Conservation (phyloP, 352 stramenopile genomes). For the Pythium pyrilobum region DNA sequence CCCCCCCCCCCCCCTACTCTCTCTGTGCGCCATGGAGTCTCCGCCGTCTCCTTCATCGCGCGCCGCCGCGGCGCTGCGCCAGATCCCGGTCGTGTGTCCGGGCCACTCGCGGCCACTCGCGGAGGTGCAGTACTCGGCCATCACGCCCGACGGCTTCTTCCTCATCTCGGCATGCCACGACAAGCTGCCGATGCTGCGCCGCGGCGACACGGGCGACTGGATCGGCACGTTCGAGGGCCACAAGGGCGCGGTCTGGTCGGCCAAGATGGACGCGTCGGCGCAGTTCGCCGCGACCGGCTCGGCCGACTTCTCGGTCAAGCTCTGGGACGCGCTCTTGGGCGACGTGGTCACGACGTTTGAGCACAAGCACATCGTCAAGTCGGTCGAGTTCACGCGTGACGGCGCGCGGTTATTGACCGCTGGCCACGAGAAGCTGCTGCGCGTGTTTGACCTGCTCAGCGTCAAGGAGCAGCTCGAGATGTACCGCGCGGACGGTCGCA, state of each 20-base stretch:
- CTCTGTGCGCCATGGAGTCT: slow-evolving; percentile 9
- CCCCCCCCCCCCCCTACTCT: background rate
- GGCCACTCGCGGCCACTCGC: slow-evolving; percentile 77
- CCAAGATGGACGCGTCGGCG: slow-evolving; percentile 82
- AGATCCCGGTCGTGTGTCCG: slow-evolving; percentile 86
- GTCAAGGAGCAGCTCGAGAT: slow-evolving; percentile 59
- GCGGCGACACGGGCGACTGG: slow-evolving; percentile 87
- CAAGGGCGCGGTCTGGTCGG: slow-evolving; percentile 93
- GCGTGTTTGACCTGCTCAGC: slow-evolving; percentile 84
- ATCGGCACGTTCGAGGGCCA: slow-evolving; percentile 97
- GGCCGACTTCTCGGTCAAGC: slow-evolving; percentile 94
- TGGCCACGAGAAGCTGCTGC: slow-evolving; percentile 93
- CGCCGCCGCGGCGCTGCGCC: slow-evolving; percentile 35
- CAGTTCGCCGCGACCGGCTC: slow-evolving; percentile 87
- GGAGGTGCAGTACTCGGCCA: slow-evolving; percentile 68
- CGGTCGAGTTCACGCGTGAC: slow-evolving; percentile 90
- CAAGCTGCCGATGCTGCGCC: slow-evolving; percentile 86
- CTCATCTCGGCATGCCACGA: slow-evolving; percentile 84
- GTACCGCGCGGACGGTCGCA: slow-evolving; percentile 55
- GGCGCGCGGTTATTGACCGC: slow-evolving; percentile 85
- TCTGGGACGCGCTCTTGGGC: slow-evolving; percentile 97
- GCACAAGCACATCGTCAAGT: slow-evolving; percentile 98
- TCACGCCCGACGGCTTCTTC: slow-evolving; percentile 48
- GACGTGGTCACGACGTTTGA: slow-evolving; percentile 90
- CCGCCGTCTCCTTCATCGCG: slow-evolving; percentile 41